These are phyloP conservation scores for Dendrobium nobile DNA, from an alignment of 106 monocot genomes.

Conservation along the genomic window DNA sequence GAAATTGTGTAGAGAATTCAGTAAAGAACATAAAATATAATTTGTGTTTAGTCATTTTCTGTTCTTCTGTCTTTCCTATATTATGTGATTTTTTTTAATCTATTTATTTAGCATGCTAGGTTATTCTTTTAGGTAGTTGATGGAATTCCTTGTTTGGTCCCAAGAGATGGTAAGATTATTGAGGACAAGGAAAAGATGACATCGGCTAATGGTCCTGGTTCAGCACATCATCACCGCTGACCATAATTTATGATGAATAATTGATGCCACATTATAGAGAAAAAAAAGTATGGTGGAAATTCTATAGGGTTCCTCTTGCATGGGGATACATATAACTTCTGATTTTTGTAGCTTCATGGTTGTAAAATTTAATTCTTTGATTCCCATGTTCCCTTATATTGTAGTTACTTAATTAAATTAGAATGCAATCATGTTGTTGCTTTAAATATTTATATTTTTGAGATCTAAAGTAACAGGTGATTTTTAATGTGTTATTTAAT, in stretches of 20 bases:
- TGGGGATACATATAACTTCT: background rate
- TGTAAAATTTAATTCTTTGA: background rate
- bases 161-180: slow-evolving; percentile 68
- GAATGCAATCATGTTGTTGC: no score
- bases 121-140: slow-evolving; percentile 40
- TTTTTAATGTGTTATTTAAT: background rate
- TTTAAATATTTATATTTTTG: background rate
- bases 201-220: background rate
- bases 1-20: background rate
- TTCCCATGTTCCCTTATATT: no score
- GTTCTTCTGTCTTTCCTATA: background rate
- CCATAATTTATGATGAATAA: background rate
- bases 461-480: background rate
- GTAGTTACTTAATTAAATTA: no score
- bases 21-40: background rate
- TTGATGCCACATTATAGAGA: background rate
- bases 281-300: background rate
- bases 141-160: slow-evolving; percentile 70
- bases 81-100: background rate
- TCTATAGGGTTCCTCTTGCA: background rate
- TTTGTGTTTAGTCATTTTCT: background rate
- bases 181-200: slow-evolving; percentile 22
- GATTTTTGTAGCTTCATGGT: background rate
- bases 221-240: background rate
- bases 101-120: background rate